Evolutionary conservation across 345 rosid genomes (phyloP), one percentile per base, ranked within the genome.

Genomic region (Lepidium africanum): DNA sequence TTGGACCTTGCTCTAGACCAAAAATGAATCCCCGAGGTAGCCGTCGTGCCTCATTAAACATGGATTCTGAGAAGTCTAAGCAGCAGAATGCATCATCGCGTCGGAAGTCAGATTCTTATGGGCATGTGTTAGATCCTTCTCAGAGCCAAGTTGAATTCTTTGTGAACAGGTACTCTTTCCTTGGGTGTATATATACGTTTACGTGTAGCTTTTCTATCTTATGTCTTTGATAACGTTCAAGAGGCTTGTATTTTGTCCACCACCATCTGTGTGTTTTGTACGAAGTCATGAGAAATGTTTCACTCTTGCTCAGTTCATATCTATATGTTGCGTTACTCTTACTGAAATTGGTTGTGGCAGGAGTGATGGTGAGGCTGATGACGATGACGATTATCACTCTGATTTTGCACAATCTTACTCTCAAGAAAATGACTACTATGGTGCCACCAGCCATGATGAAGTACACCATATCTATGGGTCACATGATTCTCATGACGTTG

Each of bases 311-410:
- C 59, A 73, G 9, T 33, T 43, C 55, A 40, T 17, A 21, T 36
- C 63, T 63, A 27, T 67, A 13, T 73, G 49, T 53, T 51, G 10
- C 27, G 40, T 56, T 62, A 55, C 77, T 70, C 21, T 21, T 62
- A 51, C 70, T 56, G 47, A 36, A 36, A 52, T 51, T 45, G 17
- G 30, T 71, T 36, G 74, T 75, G 63, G 52, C 74, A 87, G 97
- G 89, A 91, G 95, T 83, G 96, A 91, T 62, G 95, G 87, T 36
- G 97, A 91, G 63, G 84, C 84, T 76, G 87, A 85, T 71, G 93
- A 81, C 14, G 90, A 85, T 67, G 80, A 80, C 37, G 81, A 66
- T 61, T 89, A 79, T 76, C 74, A 23, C 40, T 82, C 86, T 43
- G 87, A 87, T 67, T 82, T 80, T 50, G 90, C 84, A 58, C 82